Conservation (phyloP, 1,139 yeast species). For the Hanseniaspora gamundiae region DNA sequence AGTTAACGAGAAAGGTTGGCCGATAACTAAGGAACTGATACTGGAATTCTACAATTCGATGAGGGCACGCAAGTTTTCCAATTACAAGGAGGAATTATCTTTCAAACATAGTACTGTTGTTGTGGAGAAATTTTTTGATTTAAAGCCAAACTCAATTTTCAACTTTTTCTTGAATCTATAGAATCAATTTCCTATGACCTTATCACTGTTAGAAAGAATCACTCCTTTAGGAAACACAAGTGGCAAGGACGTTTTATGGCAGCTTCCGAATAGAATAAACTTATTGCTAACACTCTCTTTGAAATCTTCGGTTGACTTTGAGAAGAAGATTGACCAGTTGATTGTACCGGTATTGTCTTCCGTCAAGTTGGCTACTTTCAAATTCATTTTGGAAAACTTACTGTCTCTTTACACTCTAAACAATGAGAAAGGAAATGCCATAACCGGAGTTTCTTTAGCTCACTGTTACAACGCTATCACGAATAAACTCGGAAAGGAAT, state of each 20-base stretch:
- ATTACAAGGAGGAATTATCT: constrained; percentile 17
- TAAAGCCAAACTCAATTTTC: constrained; percentile 13
- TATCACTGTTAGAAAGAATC: constrained; percentile 16
- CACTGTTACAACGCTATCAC: not conserved
- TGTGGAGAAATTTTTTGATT: constrained; percentile 2
- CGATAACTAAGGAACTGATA: constrained; percentile 12
- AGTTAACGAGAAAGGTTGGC: constrained; percentile 13
- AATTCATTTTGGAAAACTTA: constrained; percentile 6
- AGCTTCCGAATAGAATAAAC: constrained; percentile 19
- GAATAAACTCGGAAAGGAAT: constrained; percentile 2
- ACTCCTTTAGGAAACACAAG: constrained; percentile 20
- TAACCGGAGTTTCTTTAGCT: constrained; percentile 2
- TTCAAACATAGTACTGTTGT: constrained; percentile 8
- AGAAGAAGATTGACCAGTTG: constrained; percentile 16
- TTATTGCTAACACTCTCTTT: constrained; percentile 16
- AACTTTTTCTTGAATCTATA: constrained; percentile 16
- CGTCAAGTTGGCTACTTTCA: not conserved
- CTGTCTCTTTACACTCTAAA: constrained; percentile 2
- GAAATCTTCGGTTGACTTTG: constrained; percentile 14
- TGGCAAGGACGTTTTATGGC: constrained; percentile 10
- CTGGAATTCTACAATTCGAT: constrained; percentile 15
- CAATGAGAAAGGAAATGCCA: constrained; percentile 2
- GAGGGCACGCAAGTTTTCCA: constrained; percentile 17
- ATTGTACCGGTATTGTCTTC: constrained; percentile 8
- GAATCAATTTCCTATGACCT: constrained; percentile 8